Conservation (phyloP, 2,329 filamentous ascomycete genomes). For the Trichoderma sp. region DNA sequence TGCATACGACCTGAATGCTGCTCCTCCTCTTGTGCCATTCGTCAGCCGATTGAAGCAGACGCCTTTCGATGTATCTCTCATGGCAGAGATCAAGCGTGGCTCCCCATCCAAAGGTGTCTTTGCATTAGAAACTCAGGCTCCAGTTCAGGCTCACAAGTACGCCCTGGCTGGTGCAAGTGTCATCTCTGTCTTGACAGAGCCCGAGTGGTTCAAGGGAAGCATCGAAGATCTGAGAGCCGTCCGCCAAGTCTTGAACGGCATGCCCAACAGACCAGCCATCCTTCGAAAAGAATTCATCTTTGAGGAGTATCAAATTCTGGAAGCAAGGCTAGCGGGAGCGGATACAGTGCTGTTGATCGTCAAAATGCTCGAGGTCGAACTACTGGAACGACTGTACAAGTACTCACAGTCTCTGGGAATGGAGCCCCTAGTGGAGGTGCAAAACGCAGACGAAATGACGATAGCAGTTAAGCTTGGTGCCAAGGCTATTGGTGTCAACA, state of each 20-base stretch:
- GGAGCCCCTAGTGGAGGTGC: constrained; percentile 97
- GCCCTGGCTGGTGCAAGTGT: constrained; percentile 93
- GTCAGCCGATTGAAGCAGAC: constrained; percentile 78
- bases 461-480: constrained; percentile 83
- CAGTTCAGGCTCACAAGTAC: constrained; percentile 87
- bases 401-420: constrained; percentile 91
- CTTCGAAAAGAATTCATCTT: constrained; percentile 97
- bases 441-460: constrained; percentile 91
- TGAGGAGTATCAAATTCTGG: constrained; percentile 96
- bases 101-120: constrained; percentile 97
- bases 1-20: constrained; percentile 80
- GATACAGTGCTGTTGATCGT: constrained; percentile 96
- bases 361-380: constrained; percentile 86
- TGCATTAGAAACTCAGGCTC: constrained; percentile 82
- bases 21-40: constrained; percentile 82
- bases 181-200: constrained; percentile 97
- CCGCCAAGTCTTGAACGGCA: constrained; percentile 82
- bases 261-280: constrained; percentile 90
- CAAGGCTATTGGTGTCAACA: constrained; percentile 95
- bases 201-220: constrained; percentile 98
- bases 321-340: constrained; percentile 88
- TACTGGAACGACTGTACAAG: constrained; percentile 77
- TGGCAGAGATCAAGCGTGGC: constrained; percentile 96
- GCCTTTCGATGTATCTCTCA: constrained; percentile 84
- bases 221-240: constrained; percentile 91